Evolutionary conservation across 345 rosid genomes (phyloP).

Genomic region (Combretum micranthum): DNA sequence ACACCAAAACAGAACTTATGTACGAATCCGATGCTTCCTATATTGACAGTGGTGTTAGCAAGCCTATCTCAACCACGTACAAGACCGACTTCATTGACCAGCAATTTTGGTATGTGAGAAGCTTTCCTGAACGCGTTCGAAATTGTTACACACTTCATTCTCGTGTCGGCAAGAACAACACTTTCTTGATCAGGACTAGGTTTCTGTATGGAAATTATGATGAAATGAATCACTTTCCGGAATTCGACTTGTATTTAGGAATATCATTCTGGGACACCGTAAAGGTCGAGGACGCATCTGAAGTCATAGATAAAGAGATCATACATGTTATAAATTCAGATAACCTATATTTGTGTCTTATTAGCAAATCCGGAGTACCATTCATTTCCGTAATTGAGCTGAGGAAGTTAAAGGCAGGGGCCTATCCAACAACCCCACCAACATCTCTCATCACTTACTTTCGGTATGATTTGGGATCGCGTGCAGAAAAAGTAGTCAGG

Average conservation of each 20-base stretch:
- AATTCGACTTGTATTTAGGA: slow-evolving; percentile 16
- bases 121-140: slow-evolving; percentile 21
- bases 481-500: slow-evolving; percentile 16
- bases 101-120: slow-evolving; percentile 10
- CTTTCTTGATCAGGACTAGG: slow-evolving; percentile 22
- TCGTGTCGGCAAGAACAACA: slow-evolving; percentile 15
- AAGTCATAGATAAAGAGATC: slow-evolving; percentile 8
- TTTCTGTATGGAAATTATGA: slow-evolving; percentile 39
- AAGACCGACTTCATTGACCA: slow-evolving; percentile 6
- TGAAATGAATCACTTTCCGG: slow-evolving; percentile 9
- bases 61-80: slow-evolving; percentile 12
- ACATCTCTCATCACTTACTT: slow-evolving; percentile 17
- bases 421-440: slow-evolving; percentile 7
- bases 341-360: slow-evolving; percentile 22
- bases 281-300: not conserved
- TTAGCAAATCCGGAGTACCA: slow-evolving; percentile 22
- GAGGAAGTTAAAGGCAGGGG: slow-evolving; percentile 17
- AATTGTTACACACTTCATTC: slow-evolving; percentile 26
- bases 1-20: slow-evolving; percentile 4
- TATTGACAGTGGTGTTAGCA: slow-evolving; percentile 18
- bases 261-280: slow-evolving; percentile 23
- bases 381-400: slow-evolving; percentile 27
- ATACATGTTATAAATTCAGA: slow-evolving; percentile 24
- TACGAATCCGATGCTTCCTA: slow-evolving; percentile 11
- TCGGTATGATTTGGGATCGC: slow-evolving; percentile 26